Conservation (phyloP, 2,329 filamentous ascomycete species). For the Aspergillus flavus region DNA sequence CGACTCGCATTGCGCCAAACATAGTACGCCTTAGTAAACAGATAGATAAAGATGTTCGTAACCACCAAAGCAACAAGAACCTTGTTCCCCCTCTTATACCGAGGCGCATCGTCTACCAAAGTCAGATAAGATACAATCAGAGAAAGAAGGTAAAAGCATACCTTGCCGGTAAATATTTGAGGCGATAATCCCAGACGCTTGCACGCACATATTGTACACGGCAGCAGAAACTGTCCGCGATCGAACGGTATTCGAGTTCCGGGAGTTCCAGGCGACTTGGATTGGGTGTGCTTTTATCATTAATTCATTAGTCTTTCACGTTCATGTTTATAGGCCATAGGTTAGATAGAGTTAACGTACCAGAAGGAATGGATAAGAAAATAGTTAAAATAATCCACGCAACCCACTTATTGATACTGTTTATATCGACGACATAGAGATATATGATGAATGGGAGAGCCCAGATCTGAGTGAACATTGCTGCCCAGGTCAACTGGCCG, state of each 20-base stretch:
- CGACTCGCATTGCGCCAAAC: background rate
- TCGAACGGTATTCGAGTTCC: slow-evolving; percentile 39
- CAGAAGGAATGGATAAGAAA: slow-evolving; percentile 29
- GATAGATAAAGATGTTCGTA: background rate
- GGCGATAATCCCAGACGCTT: slow-evolving; percentile 34
- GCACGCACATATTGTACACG: slow-evolving; percentile 45
- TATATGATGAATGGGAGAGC: slow-evolving; percentile 36
- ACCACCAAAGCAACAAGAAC: background rate
- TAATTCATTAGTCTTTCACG: slow-evolving; percentile 40
- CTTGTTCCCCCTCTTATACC: background rate
- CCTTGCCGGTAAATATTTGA: slow-evolving; percentile 26
- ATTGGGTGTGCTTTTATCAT: slow-evolving; percentile 38
- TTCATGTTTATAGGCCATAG: no score
- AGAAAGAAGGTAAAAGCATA: background rate
- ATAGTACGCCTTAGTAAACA: background rate
- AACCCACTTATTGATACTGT: slow-evolving; percentile 49
- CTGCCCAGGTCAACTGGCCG: slow-evolving; percentile 16
- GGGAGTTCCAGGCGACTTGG: slow-evolving; percentile 30
- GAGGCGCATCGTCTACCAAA: background rate
- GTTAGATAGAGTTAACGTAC: slow-evolving; percentile 43
- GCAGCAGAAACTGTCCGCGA: slow-evolving; percentile 40
- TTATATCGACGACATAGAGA: slow-evolving; percentile 40
- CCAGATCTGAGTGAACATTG: slow-evolving; percentile 38
- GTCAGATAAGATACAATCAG: no score
- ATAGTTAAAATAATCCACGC: slow-evolving; percentile 54